Percentiles rank a stretch among this genome's conserved stretches.
Evolutionary conservation across 176 grass and related monocot genomes (phyloP).

Genomic region (Zoysia pacifica): DNA sequence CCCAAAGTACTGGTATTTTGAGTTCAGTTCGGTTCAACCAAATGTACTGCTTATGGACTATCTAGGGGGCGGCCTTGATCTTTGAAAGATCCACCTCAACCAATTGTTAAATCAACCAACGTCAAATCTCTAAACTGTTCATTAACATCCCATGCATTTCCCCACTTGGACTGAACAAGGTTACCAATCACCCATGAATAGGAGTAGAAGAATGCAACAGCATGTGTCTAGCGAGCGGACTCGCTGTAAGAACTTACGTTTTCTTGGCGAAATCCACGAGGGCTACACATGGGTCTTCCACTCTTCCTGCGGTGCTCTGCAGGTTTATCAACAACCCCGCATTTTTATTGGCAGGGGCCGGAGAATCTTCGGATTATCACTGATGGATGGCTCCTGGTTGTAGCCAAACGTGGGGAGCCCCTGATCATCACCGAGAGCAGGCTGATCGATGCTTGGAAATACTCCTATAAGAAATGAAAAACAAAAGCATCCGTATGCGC

Average conservation of each 20-base stretch:
- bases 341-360: slow-evolving; percentile 5
- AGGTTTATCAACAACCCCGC: slow-evolving; percentile 6
- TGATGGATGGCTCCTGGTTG: not conserved
- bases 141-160: not conserved
- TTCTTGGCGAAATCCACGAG: not conserved
- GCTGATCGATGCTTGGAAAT: too few species aligned
- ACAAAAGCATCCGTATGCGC: too few species aligned
- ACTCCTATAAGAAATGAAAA: too few species aligned
- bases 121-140: not conserved
- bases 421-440: too few species aligned
- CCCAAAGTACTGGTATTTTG: not conserved
- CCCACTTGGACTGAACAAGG: not conserved
- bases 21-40: not conserved
- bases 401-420: slow-evolving; percentile 27
- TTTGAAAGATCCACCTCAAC: too few species aligned
- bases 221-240: not conserved
- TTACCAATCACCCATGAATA: not conserved
- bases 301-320: not conserved
- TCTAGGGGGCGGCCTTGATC: too few species aligned
- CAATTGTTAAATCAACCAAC: slow-evolving; percentile 1
- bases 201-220: too few species aligned
- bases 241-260: not conserved
- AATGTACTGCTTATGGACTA: too few species aligned
- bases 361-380: slow-evolving; percentile 22
- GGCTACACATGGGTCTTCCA: slow-evolving; percentile 3